A percentile compares a stretch with the other conserved stretches of the same genome.
These are phyloP conservation scores for Pseudonitzschia delicatissima DNA, from an alignment of 108 stramenopile species.

Conservation along the genomic window DNA sequence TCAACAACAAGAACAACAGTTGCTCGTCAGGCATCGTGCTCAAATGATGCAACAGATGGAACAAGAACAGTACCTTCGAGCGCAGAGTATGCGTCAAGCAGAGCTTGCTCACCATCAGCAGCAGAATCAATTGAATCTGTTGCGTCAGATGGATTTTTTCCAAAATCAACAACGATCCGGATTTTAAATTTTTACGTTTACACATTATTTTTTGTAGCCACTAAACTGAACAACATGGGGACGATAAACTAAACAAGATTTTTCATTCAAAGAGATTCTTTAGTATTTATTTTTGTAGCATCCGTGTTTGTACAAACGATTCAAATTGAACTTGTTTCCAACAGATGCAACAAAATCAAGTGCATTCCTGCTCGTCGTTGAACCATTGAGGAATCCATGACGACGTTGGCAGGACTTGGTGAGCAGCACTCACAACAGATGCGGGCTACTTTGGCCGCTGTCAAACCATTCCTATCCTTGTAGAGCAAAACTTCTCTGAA, in stretches of 20 bases:
- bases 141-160: constrained; percentile 13
- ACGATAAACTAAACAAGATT: background rate
- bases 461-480: constrained; percentile 59
- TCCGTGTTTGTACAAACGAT: background rate
- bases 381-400: constrained; percentile 40
- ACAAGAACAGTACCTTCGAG: constrained; percentile 8
- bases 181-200: background rate
- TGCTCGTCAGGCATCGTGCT: background rate
- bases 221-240: too few relatives aligned
- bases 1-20: background rate
- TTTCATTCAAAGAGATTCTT: background rate
- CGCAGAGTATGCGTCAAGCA: background rate
- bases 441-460: constrained; percentile 79
- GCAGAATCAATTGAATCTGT: constrained; percentile 7
- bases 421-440: constrained; percentile 72
- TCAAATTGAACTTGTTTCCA: constrained; percentile 63
- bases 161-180: constrained; percentile 6
- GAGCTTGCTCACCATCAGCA: constrained; percentile 1
- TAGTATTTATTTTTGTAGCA: background rate
- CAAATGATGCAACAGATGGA: constrained; percentile 5
- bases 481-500: constrained; percentile 87
- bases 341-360: constrained; percentile 52
- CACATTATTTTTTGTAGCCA: too few relatives aligned
- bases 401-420: constrained; percentile 46
- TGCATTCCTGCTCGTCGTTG: constrained; percentile 48